Conservation (phyloP, 106 monocot species). For the Dioscorea zingiberensis region DNA sequence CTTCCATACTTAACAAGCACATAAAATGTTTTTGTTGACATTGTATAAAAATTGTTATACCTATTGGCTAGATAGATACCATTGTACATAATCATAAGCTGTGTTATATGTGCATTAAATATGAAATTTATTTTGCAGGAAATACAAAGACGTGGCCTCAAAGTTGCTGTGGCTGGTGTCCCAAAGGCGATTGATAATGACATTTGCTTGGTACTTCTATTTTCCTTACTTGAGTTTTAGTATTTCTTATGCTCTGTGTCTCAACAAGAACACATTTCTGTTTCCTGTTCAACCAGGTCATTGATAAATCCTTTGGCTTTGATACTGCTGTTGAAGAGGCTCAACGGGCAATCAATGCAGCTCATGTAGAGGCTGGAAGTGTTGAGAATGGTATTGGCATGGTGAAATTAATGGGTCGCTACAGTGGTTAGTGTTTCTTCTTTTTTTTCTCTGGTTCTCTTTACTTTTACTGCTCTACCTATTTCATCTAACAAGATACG, state of each 20-base stretch:
- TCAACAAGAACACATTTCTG: background rate
- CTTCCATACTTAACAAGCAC: background rate
- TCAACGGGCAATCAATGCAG: slow-evolving; percentile 74
- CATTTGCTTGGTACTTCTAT: slow-evolving; percentile 74
- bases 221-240: background rate
- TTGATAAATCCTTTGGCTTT: slow-evolving; percentile 79
- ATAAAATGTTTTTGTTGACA: background rate
- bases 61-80: too few relatives aligned
- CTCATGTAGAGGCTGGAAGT: slow-evolving; percentile 68
- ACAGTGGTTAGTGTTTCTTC: slow-evolving; percentile 46
- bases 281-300: slow-evolving; percentile 32
- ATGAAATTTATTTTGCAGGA: slow-evolving; percentile 27
- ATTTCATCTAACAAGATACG: background rate
- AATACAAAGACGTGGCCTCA: slow-evolving; percentile 55
- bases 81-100: too few relatives aligned
- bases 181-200: slow-evolving; percentile 82
- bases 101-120: too few relatives aligned
- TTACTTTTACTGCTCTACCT: background rate
- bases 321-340: slow-evolving; percentile 82
- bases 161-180: slow-evolving; percentile 65
- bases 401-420: slow-evolving; percentile 74
- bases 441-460: background rate
- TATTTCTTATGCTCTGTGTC: too few relatives aligned
- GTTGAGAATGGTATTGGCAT: slow-evolving; percentile 60
- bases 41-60: background rate